Evolutionary conservation across 2,329 filamentous ascomycete genomes (phyloP).

Genomic region (Penicillium sp.): DNA sequence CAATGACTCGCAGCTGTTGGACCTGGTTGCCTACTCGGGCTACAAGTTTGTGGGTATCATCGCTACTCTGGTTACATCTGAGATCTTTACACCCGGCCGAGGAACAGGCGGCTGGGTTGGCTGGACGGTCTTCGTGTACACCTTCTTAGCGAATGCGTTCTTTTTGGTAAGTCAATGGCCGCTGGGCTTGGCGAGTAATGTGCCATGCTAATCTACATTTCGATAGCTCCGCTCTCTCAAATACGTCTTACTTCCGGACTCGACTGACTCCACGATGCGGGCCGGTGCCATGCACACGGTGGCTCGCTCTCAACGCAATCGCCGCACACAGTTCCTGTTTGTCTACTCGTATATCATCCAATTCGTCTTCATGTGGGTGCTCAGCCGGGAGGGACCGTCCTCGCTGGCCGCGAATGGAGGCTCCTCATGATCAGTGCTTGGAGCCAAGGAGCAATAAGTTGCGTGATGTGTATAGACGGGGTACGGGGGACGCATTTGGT

Average conservation of each 20-base stretch:
- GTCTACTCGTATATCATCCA: constrained; percentile 93
- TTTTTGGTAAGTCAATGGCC: constrained; percentile 67
- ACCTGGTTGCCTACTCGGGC: constrained; percentile 91
- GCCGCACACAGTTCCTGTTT: constrained; percentile 87
- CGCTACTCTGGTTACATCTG: constrained; percentile 74
- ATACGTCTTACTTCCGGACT: constrained; percentile 91
- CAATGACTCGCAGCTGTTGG: constrained; percentile 88
- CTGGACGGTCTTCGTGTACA: constrained; percentile 87
- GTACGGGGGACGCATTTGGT: constrained; percentile 8
- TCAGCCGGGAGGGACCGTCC: constrained; percentile 55
- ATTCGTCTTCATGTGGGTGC: constrained; percentile 88
- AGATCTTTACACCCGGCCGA: constrained; percentile 71
- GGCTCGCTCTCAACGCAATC: constrained; percentile 78
- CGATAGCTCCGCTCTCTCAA: constrained; percentile 88
- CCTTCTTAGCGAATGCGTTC: constrained; percentile 88
- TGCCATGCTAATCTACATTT: background rate
- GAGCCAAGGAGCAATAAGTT: background rate
- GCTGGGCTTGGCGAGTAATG: background rate
- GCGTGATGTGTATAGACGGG: constrained; percentile 16
- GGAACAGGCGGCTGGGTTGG: constrained; percentile 85
- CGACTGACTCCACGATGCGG: constrained; percentile 62
- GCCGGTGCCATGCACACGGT: constrained; percentile 63
- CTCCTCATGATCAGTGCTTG: constrained; percentile 12
- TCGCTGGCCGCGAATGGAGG: constrained; percentile 20
- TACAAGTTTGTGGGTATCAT: constrained; percentile 99